Evolutionary conservation across 352 stramenopile genomes (phyloP).

Genomic region (Stramenopiles sp.): DNA sequence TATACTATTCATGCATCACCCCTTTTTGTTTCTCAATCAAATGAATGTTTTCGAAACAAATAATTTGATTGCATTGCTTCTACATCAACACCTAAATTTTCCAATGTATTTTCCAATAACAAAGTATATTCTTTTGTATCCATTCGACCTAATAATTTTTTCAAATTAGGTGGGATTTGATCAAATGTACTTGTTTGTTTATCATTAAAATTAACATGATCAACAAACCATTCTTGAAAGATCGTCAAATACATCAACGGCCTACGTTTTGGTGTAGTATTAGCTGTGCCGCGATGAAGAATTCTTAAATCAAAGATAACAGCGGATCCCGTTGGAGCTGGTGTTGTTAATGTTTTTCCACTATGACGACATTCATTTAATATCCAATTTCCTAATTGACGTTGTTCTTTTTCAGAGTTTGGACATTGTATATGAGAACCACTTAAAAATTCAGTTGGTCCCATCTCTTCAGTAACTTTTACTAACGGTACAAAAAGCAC

Average conservation of each 20-base stretch:
- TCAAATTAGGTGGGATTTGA: too few relatives aligned
- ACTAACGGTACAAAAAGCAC: neutral
- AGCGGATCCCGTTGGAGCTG: neutral
- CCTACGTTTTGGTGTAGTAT: conserved; percentile 16
- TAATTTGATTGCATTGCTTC: too few relatives aligned
- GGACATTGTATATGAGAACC: neutral
- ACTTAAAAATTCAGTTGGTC: neutral
- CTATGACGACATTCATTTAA: too few relatives aligned
- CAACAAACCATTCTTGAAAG: conserved; percentile 9
- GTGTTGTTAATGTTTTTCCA: neutral
- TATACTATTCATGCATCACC: too few relatives aligned
- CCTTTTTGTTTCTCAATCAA: too few relatives aligned
- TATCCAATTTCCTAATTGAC: neutral
- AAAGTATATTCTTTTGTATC: too few relatives aligned
- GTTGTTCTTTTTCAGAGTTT: neutral
- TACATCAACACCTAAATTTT: too few relatives aligned
- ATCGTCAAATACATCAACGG: conserved; percentile 12
- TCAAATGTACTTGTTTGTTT: too few relatives aligned
- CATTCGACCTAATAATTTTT: too few relatives aligned
- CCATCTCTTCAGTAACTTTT: neutral
- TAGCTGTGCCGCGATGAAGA: conserved; percentile 29
- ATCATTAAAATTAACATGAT: conserved; percentile 17
- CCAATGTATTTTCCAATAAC: too few relatives aligned
- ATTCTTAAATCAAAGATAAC: conserved; percentile 38
- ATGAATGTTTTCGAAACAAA: too few relatives aligned